phyloP scores from a whole-genome alignment of 192 early-diverging fungal genomes.

The Backusella luteola region DNA sequence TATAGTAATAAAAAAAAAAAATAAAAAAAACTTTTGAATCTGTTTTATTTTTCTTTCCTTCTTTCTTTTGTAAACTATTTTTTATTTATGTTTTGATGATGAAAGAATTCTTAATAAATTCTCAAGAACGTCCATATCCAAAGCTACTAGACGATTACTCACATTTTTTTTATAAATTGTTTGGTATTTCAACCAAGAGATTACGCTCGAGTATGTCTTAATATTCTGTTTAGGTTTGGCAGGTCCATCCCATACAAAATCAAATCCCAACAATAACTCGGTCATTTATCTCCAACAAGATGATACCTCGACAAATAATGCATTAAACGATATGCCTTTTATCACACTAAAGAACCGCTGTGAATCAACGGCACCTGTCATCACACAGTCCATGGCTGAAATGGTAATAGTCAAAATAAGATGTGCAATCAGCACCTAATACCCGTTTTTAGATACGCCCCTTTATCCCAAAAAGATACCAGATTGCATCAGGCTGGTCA shows the following conservation, averaged over 20 bases:
- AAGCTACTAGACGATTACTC: neutral
- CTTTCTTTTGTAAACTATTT: neutral
- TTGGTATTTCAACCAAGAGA: neutral
- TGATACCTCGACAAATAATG: neutral
- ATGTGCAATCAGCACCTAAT: no score
- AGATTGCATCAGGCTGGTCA: constrained; percentile 71
- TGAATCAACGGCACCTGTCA: neutral
- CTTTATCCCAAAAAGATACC: constrained; percentile 67
- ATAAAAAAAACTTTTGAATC: no score
- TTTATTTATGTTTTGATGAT: neutral
- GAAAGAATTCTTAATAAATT: neutral
- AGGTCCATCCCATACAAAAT: neutral
- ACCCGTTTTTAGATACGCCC: neutral
- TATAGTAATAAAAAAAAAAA: neutral
- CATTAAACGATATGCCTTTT: neutral
- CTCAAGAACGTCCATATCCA: neutral
- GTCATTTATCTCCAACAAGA: neutral
- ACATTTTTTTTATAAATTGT: neutral
- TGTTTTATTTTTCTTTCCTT: neutral
- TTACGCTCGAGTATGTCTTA: no score
- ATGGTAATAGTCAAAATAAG: neutral
- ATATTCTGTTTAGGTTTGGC: neutral
- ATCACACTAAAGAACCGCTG: neutral
- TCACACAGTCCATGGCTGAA: constrained; percentile 1
- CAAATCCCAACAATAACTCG: neutral